Percentiles rank a stretch among this genome's conserved stretches.
Conservation (phyloP, 2,329 filamentous ascomycete species). For the Fusarium protoensiforme region DNA sequence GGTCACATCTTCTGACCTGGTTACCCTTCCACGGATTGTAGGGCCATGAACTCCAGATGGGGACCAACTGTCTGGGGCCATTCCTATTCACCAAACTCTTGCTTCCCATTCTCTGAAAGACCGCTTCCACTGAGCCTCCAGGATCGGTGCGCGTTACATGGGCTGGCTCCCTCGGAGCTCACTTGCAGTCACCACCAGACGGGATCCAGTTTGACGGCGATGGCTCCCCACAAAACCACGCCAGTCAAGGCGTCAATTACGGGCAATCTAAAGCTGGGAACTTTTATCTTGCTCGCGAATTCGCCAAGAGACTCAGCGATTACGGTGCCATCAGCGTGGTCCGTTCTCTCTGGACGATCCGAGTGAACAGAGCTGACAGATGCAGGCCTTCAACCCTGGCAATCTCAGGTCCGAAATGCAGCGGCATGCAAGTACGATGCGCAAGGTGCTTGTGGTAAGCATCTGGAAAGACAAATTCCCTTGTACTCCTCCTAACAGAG, state of each 20-base stretch:
- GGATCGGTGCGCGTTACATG: conserved; percentile 18
- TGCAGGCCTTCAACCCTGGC: background rate
- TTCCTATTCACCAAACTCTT: conserved; percentile 32
- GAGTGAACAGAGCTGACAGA: background rate
- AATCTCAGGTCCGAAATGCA: background rate
- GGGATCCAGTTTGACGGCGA: background rate
- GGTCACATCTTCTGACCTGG: background rate
- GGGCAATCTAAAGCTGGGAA: background rate
- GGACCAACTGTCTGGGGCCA: conserved; percentile 27
- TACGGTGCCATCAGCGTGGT: background rate
- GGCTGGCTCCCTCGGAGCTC: background rate
- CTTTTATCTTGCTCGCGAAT: background rate
- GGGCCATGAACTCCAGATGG: conserved; percentile 31
- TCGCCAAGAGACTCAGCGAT: background rate
- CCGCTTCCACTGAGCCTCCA: background rate
- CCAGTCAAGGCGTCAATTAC: background rate
- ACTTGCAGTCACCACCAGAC: background rate
- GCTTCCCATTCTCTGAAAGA: background rate
- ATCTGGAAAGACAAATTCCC: background rate
- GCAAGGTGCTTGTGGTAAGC: background rate
- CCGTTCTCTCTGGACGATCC: background rate
- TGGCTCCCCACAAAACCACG: background rate
- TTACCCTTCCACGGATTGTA: background rate
- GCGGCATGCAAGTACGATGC: background rate
- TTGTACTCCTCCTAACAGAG: background rate